Conservation (phyloP, 1,284 basidiomycete species). For the Apiotrichum laibachii region DNA sequence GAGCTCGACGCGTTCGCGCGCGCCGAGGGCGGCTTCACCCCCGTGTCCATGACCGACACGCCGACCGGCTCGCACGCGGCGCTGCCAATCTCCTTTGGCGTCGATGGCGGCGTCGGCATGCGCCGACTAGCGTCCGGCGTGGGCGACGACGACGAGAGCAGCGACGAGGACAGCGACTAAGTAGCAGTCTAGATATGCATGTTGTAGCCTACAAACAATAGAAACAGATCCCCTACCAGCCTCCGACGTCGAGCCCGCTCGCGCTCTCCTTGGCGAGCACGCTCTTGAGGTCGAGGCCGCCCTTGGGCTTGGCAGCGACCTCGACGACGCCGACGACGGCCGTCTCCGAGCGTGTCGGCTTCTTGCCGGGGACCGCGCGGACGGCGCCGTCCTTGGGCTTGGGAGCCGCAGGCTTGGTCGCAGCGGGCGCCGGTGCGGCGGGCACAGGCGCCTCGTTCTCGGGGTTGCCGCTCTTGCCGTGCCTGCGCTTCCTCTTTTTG, state of each 20-base stretch:
- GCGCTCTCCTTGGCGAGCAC: slow-evolving; percentile 15
- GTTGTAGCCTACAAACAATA: slow-evolving; percentile 7
- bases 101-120: slow-evolving; percentile 43
- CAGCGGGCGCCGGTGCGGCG: neutral
- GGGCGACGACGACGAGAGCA: slow-evolving; percentile 22
- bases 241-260: slow-evolving; percentile 9
- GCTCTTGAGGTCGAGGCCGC: slow-evolving; percentile 28
- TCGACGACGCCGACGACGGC: slow-evolving; percentile 34
- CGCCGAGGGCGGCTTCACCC: slow-evolving; percentile 3
- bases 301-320: slow-evolving; percentile 14
- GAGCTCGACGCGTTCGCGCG: slow-evolving; percentile 5
- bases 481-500: slow-evolving; percentile 23
- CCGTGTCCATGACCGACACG: neutral
- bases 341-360: slow-evolving; percentile 20
- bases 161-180: slow-evolving; percentile 35
- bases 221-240: slow-evolving; percentile 7
- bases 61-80: slow-evolving; percentile 3
- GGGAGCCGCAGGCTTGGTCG: neutral
- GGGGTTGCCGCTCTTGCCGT: slow-evolving; percentile 12
- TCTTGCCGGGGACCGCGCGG: slow-evolving; percentile 4
- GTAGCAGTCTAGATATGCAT: slow-evolving; percentile 5
- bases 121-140: slow-evolving; percentile 34
- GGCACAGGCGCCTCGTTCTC: neutral
- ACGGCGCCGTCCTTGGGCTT: neutral
- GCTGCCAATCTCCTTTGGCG: slow-evolving; percentile 8